Percentiles rank a stretch among this genome's conserved stretches.
These are phyloP conservation scores for Aspergillus sp. DNA, from an alignment of 2,329 filamentous ascomycete genomes.

Conservation along the genomic window DNA sequence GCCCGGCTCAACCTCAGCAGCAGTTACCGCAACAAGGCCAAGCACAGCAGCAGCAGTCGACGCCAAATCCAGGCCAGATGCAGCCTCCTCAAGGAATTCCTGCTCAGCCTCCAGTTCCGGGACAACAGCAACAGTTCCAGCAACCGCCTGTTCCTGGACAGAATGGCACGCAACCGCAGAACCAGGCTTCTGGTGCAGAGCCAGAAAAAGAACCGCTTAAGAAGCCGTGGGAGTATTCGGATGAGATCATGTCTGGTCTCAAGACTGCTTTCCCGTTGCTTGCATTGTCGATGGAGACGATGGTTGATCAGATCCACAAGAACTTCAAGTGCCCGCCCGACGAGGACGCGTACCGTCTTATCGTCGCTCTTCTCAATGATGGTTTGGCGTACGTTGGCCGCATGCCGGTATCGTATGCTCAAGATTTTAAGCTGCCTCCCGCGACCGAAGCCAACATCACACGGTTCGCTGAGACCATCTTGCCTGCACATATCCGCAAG, in stretches of 20 bases:
- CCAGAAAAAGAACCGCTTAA: constrained; percentile 49
- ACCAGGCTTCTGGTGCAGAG: constrained; percentile 14
- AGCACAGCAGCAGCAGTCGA: constrained; percentile 12
- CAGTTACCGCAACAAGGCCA: constrained; percentile 10
- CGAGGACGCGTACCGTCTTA: constrained; percentile 93
- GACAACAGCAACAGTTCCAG: constrained; percentile 26
- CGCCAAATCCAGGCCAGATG: constrained; percentile 16
- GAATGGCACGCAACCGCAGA: constrained; percentile 18
- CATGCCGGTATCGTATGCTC: constrained; percentile 77
- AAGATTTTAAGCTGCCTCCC: constrained; percentile 80
- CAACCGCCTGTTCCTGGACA: constrained; percentile 24
- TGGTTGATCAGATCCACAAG: constrained; percentile 98
- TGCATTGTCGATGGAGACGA: constrained; percentile 96
- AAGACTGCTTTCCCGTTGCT: constrained; percentile 96
- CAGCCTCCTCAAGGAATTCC: constrained; percentile 14
- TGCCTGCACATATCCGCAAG: constrained; percentile 89
- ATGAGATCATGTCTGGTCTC: constrained; percentile 89
- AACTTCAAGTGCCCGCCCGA: constrained; percentile 98
- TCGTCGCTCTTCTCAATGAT: constrained; percentile 95
- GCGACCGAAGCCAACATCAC: constrained; percentile 96
- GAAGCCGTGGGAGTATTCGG: constrained; percentile 92
- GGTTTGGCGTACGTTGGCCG: constrained; percentile 86
- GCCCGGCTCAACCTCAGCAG: constrained; percentile 6
- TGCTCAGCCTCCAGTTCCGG: constrained; percentile 16
- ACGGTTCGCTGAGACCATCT: constrained; percentile 89